Evolutionary conservation across 2,329 filamentous ascomycete species (phyloP).

Genomic region (Venturia oleaginea): DNA sequence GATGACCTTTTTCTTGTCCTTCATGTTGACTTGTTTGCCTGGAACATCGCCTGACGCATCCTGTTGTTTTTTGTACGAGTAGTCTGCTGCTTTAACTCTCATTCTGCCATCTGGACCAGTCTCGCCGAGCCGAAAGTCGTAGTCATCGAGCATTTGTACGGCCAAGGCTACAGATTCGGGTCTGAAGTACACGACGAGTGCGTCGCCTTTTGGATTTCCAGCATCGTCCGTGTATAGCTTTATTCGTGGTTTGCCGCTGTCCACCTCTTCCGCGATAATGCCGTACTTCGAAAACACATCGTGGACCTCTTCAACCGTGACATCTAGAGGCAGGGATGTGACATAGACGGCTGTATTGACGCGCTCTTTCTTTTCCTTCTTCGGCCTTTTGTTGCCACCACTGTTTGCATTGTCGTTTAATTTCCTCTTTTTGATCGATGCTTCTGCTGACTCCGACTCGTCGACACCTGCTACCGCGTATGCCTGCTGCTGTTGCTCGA

Average conservation of each 20-base stretch:
- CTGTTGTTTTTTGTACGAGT: conserved; percentile 82
- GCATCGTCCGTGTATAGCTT: conserved; percentile 81
- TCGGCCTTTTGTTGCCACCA: conserved; percentile 22
- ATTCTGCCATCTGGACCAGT: conserved; percentile 52
- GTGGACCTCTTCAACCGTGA: conserved; percentile 69
- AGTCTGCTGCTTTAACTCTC: conserved; percentile 74
- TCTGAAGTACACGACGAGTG: conserved; percentile 88
- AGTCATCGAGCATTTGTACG: conserved; percentile 71
- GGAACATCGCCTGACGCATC: conserved; percentile 48
- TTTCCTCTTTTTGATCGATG: conserved; percentile 39
- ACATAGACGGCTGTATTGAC: conserved; percentile 91
- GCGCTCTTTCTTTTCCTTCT: conserved; percentile 24
- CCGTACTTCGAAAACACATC: conserved; percentile 81
- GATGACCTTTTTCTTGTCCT: conserved; percentile 69
- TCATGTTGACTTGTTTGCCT: conserved; percentile 38
- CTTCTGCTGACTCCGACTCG: conserved; percentile 43
- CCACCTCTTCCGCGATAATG: conserved; percentile 89
- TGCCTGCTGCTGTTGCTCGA: conserved; percentile 52
- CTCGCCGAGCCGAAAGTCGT: conserved; percentile 63
- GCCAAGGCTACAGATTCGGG: conserved; percentile 85
- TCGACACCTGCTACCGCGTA: conserved; percentile 53
- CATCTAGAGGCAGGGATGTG: conserved; percentile 74
- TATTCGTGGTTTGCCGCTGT: conserved; percentile 77
- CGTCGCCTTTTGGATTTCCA: conserved; percentile 87
- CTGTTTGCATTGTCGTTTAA: conserved; percentile 31